These are phyloP conservation scores for Aureobasidium vineae DNA, from an alignment of 2,329 filamentous ascomycete species.

Conservation along the genomic window DNA sequence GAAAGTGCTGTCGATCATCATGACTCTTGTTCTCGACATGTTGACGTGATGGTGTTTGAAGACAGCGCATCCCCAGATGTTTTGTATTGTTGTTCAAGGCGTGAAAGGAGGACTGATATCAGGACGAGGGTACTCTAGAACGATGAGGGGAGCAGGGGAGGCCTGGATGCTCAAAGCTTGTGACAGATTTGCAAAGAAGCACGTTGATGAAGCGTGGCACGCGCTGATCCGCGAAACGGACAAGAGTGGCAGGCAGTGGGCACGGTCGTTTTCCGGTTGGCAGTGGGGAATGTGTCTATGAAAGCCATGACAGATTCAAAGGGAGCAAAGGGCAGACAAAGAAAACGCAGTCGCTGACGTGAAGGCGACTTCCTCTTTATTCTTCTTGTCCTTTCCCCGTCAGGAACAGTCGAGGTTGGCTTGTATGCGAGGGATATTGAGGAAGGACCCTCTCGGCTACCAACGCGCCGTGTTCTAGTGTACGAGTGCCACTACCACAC, in stretches of 20 bases:
- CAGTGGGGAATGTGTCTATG: constrained; percentile 6
- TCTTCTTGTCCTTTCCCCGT: not conserved
- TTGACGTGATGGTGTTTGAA: not conserved
- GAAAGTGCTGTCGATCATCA: constrained; percentile 7
- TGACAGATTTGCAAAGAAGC: not conserved
- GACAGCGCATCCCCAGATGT: not conserved
- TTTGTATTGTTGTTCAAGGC: too few relatives aligned
- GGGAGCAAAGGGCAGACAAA: constrained; percentile 1
- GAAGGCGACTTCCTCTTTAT: not conserved
- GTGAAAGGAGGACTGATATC: not conserved
- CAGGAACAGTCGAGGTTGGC: not conserved
- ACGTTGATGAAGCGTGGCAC: constrained; percentile 18
- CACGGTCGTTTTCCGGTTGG: constrained; percentile 11
- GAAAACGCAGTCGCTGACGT: constrained; percentile 5
- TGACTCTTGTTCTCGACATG: not conserved
- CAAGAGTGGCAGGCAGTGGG: constrained; percentile 13
- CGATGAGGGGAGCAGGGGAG: not conserved
- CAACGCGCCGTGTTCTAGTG: not conserved
- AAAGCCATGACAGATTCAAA: constrained; percentile 1
- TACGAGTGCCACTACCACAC: not conserved
- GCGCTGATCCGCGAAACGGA: constrained; percentile 2
- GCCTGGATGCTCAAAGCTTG: constrained; percentile 10
- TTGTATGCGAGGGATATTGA: constrained; percentile 9
- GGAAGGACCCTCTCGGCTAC: not conserved
- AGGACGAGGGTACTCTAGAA: not conserved